Conservation (phyloP, 1,284 basidiomycete genomes). For the Ustilago xerochloae region DNA sequence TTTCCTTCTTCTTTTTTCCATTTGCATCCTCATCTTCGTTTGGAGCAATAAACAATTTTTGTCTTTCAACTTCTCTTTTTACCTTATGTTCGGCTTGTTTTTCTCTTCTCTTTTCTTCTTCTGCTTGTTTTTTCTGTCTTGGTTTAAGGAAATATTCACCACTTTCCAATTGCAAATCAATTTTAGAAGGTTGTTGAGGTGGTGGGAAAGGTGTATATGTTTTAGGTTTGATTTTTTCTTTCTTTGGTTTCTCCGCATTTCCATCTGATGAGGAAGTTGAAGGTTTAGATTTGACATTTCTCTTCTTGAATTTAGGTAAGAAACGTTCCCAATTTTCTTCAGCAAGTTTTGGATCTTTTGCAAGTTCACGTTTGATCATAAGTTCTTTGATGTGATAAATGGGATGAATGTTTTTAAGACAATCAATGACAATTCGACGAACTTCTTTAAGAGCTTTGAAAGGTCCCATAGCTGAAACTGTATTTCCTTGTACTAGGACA, state of each 20-base stretch:
- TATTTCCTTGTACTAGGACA: slow-evolving; percentile 96
- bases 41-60: slow-evolving; percentile 52
- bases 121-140: slow-evolving; percentile 76
- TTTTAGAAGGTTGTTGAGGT: slow-evolving; percentile 89
- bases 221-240: slow-evolving; percentile 77
- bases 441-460: slow-evolving; percentile 97
- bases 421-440: slow-evolving; percentile 91
- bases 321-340: slow-evolving; percentile 97
- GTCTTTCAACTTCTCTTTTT: slow-evolving; percentile 53
- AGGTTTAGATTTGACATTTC: slow-evolving; percentile 80
- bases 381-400: slow-evolving; percentile 99
- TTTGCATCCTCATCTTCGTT: slow-evolving; percentile 33
- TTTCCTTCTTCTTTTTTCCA: neutral
- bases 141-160: slow-evolving; percentile 77
- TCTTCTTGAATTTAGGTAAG: slow-evolving; percentile 93
- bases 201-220: slow-evolving; percentile 99
- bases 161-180: slow-evolving; percentile 92
- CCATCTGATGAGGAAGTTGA: neutral
- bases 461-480: slow-evolving; percentile 96
- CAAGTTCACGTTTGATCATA: slow-evolving; percentile 97
- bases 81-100: slow-evolving; percentile 55
- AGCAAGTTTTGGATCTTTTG: slow-evolving; percentile 96
- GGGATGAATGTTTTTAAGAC: slow-evolving; percentile 99
- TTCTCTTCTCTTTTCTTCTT: slow-evolving; percentile 36
- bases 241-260: slow-evolving; percentile 62